phyloP scores from a whole-genome alignment of 495 filamentous ascomycete genomes.

The Aspergillus leporis region DNA sequence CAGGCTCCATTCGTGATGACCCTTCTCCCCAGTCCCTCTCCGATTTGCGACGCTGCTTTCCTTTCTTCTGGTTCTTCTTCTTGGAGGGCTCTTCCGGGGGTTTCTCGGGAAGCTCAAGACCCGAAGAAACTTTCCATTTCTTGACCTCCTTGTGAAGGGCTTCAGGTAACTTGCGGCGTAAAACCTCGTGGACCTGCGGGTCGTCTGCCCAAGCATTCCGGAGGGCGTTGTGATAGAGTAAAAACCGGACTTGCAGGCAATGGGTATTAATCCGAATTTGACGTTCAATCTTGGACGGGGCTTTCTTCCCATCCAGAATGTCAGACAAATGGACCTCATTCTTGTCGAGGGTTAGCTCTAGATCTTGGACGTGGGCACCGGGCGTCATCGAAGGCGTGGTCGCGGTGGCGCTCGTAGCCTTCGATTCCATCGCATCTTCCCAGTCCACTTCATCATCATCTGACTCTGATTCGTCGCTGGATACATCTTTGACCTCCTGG shows the following conservation, averaged over 20 bases:
- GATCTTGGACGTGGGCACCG: slow-evolving; percentile 47
- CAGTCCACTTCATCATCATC: slow-evolving; percentile 78
- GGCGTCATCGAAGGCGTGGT: slow-evolving; percentile 28
- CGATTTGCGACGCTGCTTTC: slow-evolving; percentile 40
- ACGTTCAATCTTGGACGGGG: slow-evolving; percentile 80
- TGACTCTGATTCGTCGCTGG: slow-evolving; percentile 34
- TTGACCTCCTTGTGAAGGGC: slow-evolving; percentile 70
- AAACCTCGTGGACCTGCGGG: slow-evolving; percentile 69
- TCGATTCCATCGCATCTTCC: slow-evolving; percentile 74
- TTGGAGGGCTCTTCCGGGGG: slow-evolving; percentile 31
- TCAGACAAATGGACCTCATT: slow-evolving; percentile 57
- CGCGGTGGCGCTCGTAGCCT: slow-evolving; percentile 28
- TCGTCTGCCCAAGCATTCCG: slow-evolving; percentile 89
- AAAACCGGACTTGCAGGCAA: slow-evolving; percentile 82
- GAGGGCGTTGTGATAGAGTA: slow-evolving; percentile 85
- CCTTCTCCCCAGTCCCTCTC: slow-evolving; percentile 74
- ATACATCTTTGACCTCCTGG: slow-evolving; percentile 17
- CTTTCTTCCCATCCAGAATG: slow-evolving; percentile 73
- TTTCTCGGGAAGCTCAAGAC: slow-evolving; percentile 50
- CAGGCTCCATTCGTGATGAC: slow-evolving; percentile 68
- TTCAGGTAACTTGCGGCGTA: slow-evolving; percentile 69
- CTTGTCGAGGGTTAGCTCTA: slow-evolving; percentile 73
- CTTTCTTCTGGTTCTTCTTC: slow-evolving; percentile 52
- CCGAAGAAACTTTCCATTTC: slow-evolving; percentile 68
- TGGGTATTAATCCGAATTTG: slow-evolving; percentile 76